phyloP scores from a whole-genome alignment of 345 rosid genomes.

The Ailanthus altissimus region DNA sequence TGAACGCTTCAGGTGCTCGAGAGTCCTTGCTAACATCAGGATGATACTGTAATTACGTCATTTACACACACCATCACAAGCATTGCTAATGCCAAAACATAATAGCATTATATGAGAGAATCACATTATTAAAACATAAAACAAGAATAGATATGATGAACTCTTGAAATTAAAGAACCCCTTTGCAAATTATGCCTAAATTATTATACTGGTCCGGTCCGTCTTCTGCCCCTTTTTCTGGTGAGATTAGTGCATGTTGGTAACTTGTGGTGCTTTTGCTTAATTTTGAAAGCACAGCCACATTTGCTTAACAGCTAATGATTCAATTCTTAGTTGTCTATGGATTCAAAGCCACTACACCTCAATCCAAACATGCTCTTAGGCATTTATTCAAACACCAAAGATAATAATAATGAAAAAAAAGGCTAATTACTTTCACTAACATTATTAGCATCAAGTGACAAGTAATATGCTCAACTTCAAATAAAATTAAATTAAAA shows the following conservation, averaged over 20 bases:
- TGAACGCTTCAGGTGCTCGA: conserved; percentile 71
- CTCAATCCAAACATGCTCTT: too few species aligned
- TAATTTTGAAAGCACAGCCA: too few species aligned
- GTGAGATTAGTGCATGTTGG: too few species aligned
- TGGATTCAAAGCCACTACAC: too few species aligned
- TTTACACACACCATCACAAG: conserved; percentile 12
- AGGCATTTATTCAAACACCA: neutral
- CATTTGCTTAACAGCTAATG: too few species aligned
- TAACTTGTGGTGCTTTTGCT: too few species aligned
- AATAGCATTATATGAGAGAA: too few species aligned
- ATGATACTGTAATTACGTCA: conserved; percentile 59
- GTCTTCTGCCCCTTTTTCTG: neutral
- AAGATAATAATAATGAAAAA: neutral
- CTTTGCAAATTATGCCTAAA: neutral
- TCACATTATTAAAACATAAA: too few species aligned
- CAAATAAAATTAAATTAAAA: neutral
- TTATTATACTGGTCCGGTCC: neutral
- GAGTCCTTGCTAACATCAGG: conserved; percentile 85
- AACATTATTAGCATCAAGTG: neutral
- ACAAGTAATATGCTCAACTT: neutral
- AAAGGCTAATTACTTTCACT: neutral
- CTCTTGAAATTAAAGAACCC: neutral
- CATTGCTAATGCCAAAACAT: neutral
- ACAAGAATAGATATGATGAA: neutral
- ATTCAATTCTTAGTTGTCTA: too few species aligned